Conservation (phyloP, 2,329 filamentous ascomycete species). For the Trichoderma oligosporum region DNA sequence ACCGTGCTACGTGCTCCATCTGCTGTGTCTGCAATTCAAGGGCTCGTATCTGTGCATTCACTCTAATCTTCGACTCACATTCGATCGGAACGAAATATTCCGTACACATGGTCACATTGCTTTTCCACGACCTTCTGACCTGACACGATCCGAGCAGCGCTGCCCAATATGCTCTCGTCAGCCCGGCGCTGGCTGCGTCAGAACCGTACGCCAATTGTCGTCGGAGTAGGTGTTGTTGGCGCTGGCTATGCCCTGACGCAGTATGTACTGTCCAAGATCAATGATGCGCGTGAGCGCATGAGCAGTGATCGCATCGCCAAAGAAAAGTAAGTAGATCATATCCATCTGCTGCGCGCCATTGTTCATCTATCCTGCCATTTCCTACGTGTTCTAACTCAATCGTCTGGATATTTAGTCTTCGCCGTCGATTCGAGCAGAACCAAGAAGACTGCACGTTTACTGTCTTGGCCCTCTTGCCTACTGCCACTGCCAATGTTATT, state of each 20-base stretch:
- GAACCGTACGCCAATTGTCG: slow-evolving; percentile 83
- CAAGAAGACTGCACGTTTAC: slow-evolving; percentile 99
- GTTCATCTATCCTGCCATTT: background rate
- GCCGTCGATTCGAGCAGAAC: slow-evolving; percentile 95
- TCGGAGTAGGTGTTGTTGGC: slow-evolving; percentile 82
- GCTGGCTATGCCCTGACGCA: slow-evolving; percentile 89
- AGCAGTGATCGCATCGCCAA: slow-evolving; percentile 91
- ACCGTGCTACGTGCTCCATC: background rate
- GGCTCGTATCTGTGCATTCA: background rate
- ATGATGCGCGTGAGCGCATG: slow-evolving; percentile 93
- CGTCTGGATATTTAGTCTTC: slow-evolving; percentile 60
- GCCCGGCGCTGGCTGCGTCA: slow-evolving; percentile 88
- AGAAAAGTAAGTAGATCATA: slow-evolving; percentile 71
- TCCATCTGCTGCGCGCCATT: no score
- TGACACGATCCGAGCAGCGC: slow-evolving; percentile 12
- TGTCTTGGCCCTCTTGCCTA: slow-evolving; percentile 89
- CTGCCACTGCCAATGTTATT: slow-evolving; percentile 83
- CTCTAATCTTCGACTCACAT: background rate
- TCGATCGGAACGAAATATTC: no score
- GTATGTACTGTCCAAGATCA: slow-evolving; percentile 87
- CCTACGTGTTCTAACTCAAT: background rate
- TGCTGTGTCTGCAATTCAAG: background rate
- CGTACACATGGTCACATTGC: slow-evolving; percentile 1
- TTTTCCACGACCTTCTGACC: slow-evolving; percentile 15
- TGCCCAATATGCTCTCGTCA: slow-evolving; percentile 56